Evolutionary conservation across 768 basidiomycete genomes (phyloP), one percentile per base, ranked within the genome.

Genomic region (Phaffia tasmanica): DNA sequence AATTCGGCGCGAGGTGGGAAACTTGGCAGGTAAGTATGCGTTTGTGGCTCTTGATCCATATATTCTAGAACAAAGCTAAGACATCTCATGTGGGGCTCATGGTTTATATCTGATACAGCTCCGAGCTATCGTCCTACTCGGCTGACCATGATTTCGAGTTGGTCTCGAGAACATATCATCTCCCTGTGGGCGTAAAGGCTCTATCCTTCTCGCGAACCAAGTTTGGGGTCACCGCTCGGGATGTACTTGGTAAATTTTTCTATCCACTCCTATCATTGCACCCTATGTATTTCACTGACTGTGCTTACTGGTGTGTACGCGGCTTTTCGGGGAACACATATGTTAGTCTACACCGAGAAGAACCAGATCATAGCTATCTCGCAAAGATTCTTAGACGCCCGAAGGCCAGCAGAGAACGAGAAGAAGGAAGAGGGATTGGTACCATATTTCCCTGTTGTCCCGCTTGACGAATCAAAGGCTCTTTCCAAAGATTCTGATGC

Each of bases 371-470:
- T 86, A 50, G 81, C 85, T 0, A 81, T 94, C 67, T 84, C 88
- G 0, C 81, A 85, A 29, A 79, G 85, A 16, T 71, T 88, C 23
- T 78, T 98, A 32, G 84, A 98, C 73, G 91, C 94, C 0, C 83
- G 94, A 8, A 79, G 94, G 63, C 89, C 91, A 0, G 81, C 77
- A n/a, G 76, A 81, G 46, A 90, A 90, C 35, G 81, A 84, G 70
- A 90, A 98, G 70, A 79, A 81, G 70, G 93, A 95, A 71, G 94
- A 95, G 74, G 83, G 84, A 78, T 81, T 98, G 3, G 76, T 89
- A 47, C 83, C 86, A 53, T 97, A 94, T 74, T 91, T 95, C 4
- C 83, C 89, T 0, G 72, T 91, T 0, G 69, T 95, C 3, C 82
- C 83, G 0, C 81, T 87, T 64, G 89, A 97, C 68, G 81, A 81